Percentiles rank a stretch among this genome's conserved stretches.
Evolutionary conservation across 306 rosid genomes (phyloP).

Genomic region (Vigna nakashimae): DNA sequence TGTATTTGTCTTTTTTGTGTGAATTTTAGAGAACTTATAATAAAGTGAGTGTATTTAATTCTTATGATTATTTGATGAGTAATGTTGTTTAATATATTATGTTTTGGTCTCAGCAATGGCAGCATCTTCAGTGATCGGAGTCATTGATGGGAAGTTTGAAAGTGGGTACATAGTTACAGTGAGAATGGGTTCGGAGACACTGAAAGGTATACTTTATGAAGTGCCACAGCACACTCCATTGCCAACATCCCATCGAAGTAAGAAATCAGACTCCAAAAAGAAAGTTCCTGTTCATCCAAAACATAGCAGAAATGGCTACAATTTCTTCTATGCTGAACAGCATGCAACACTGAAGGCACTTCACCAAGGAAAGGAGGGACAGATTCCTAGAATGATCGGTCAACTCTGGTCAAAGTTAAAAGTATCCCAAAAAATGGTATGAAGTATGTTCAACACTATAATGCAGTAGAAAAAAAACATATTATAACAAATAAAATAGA

Average conservation of each 20-base stretch:
- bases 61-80: slow-evolving; percentile 3
- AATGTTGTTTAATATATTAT: slow-evolving; percentile 15
- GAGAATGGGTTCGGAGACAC: slow-evolving; percentile 73
- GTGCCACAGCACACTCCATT: slow-evolving; percentile 44
- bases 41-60: too few species aligned
- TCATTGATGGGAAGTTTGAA: slow-evolving; percentile 93
- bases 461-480: too few species aligned
- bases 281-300: slow-evolving; percentile 95
- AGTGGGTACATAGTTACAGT: slow-evolving; percentile 92
- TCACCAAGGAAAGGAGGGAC: slow-evolving; percentile 86
- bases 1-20: too few species aligned
- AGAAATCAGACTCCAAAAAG: slow-evolving; percentile 82
- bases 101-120: slow-evolving; percentile 45
- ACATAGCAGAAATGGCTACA: slow-evolving; percentile 94
- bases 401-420: slow-evolving; percentile 89
- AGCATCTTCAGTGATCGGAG: slow-evolving; percentile 62
- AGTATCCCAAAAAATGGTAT: slow-evolving; percentile 69
- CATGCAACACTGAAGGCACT: slow-evolving; percentile 84
- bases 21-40: too few species aligned
- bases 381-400: slow-evolving; percentile 89
- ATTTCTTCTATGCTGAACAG: slow-evolving; percentile 95
- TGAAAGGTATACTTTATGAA: slow-evolving; percentile 84
- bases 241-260: slow-evolving; percentile 32
- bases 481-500: too few species aligned
- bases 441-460: slow-evolving; percentile 2